These are phyloP conservation scores for Mrakia hoshinonis DNA, from an alignment of 768 basidiomycete species.

Conservation along the genomic window DNA sequence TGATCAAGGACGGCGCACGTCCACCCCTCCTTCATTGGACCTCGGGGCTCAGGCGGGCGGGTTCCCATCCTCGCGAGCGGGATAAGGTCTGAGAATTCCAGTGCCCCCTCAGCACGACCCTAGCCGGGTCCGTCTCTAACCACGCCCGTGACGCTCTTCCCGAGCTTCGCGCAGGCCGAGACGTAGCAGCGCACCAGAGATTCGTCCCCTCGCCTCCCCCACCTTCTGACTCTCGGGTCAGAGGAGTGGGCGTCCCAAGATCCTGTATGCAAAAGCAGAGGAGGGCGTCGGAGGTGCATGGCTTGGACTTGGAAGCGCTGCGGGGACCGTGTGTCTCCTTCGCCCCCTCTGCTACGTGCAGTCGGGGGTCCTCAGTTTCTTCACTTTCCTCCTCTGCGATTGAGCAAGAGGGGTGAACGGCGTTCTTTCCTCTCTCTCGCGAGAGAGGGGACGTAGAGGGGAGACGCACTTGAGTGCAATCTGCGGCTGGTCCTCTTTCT, in stretches of 20 bases:
- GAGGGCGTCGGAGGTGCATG: slow-evolving; percentile 46
- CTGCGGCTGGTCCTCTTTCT: slow-evolving; percentile 49
- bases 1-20: too few relatives aligned
- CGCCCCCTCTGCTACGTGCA: background rate
- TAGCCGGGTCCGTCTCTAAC: slow-evolving; percentile 56
- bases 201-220: slow-evolving; percentile 28
- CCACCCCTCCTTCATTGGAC: too few relatives aligned
- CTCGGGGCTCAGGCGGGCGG: background rate
- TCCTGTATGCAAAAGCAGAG: slow-evolving; percentile 4
- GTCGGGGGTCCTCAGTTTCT: background rate
- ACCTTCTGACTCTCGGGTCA: background rate
- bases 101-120: slow-evolving; percentile 54
- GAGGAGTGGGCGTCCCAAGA: slow-evolving; percentile 15
- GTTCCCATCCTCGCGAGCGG: slow-evolving; percentile 52
- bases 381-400: slow-evolving; percentile 29
- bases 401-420: background rate
- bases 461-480: slow-evolving; percentile 57
- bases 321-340: slow-evolving; percentile 44
- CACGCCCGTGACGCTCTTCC: slow-evolving; percentile 37
- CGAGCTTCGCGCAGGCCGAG: background rate
- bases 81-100: slow-evolving; percentile 72
- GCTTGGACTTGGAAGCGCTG: slow-evolving; percentile 51
- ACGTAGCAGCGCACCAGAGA: slow-evolving; percentile 62
- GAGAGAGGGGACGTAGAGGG: slow-evolving; percentile 37
- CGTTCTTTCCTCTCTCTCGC: slow-evolving; percentile 2